These are phyloP conservation scores for Solidago caesia DNA, from an alignment of 129 eudicot genomes.

Conservation along the genomic window DNA sequence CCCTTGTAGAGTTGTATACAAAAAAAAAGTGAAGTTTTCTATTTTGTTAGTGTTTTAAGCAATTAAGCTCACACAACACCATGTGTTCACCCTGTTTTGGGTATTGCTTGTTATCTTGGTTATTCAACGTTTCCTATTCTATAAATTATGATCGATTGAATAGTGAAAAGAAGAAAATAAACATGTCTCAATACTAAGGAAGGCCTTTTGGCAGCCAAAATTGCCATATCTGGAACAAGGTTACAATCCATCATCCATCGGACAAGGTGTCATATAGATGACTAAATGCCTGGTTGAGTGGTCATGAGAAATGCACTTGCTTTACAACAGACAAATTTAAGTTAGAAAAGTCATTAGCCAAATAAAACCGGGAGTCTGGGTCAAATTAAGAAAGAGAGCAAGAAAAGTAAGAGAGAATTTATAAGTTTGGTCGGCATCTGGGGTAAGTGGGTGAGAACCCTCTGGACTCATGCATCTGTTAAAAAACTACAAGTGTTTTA, in stretches of 20 bases:
- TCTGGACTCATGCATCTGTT: too few relatives aligned
- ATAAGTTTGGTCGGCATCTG: too few relatives aligned
- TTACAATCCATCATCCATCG: not conserved
- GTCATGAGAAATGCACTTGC: not conserved
- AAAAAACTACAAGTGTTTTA: too few relatives aligned
- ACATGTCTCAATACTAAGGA: not conserved
- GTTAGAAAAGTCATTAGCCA: too few relatives aligned
- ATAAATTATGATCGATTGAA: not conserved
- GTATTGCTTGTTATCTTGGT: not conserved
- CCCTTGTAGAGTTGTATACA: conserved; percentile 11
- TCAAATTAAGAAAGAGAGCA: too few relatives aligned
- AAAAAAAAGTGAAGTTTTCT: not conserved
- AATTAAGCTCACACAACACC: not conserved
- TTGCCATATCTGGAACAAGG: not conserved
- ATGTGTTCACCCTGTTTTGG: conserved; percentile 11
- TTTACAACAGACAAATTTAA: too few relatives aligned
- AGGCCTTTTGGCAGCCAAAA: not conserved
- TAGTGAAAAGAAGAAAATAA: not conserved
- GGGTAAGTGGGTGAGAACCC: too few relatives aligned
- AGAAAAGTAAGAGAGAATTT: too few relatives aligned
- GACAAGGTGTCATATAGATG: not conserved
- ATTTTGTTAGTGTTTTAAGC: conserved; percentile 6
- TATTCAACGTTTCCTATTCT: not conserved
- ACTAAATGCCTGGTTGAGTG: not conserved
- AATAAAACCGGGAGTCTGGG: too few relatives aligned